A percentile compares a stretch with the other conserved stretches of the same genome.
Evolutionary conservation across 2,329 filamentous ascomycete genomes (phyloP).

Genomic region (Rhynchosporium agropyri): DNA sequence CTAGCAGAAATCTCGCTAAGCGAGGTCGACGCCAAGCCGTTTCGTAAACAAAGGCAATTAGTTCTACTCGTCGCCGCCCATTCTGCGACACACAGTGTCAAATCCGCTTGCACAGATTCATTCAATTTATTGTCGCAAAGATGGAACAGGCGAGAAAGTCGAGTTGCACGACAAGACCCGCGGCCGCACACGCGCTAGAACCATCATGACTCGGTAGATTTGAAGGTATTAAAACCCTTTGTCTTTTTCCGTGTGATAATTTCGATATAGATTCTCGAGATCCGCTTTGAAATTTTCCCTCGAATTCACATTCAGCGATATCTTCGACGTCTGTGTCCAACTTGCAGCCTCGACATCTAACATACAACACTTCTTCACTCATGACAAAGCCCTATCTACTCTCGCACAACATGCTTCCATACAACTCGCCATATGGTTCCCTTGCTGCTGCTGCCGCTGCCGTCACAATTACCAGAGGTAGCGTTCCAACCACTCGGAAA

Average conservation of each 20-base stretch:
- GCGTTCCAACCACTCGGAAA: no score
- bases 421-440: no score
- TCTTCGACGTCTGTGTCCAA: no score
- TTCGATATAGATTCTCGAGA: neutral
- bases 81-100: neutral
- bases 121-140: neutral
- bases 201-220: neutral
- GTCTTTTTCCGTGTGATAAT: neutral
- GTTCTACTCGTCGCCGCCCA: neutral
- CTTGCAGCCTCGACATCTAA: no score
- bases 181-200: neutral
- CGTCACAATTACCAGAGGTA: no score
- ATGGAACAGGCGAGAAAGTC: neutral
- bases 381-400: no score
- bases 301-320: neutral
- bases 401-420: no score
- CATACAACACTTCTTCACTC: neutral
- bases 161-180: neutral
- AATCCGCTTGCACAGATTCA: neutral
- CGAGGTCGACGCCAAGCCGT: neutral
- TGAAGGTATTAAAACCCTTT: neutral
- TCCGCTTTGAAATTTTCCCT: neutral
- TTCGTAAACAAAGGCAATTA: neutral
- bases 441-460: no score
- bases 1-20: neutral